Percentiles rank a stretch among this genome's conserved stretches.
Conservation (phyloP, 2,329 filamentous ascomycete genomes). For the Camptophora hylomeconis region DNA sequence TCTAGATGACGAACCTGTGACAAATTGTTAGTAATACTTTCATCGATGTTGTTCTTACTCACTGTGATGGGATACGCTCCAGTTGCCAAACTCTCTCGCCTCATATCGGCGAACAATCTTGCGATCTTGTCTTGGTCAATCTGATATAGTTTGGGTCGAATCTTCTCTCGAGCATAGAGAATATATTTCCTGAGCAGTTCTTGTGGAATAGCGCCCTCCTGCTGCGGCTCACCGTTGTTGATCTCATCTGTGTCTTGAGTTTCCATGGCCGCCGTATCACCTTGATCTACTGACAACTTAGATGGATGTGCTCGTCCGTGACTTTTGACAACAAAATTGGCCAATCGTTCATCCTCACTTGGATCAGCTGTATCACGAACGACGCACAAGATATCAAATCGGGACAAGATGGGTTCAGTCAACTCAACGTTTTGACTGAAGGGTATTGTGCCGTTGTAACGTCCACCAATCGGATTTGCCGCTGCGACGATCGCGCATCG, state of each 20-base stretch:
- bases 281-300: constrained; percentile 36
- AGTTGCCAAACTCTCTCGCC: constrained; percentile 79
- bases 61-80: constrained; percentile 97
- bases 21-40: constrained; percentile 12
- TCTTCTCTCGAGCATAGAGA: constrained; percentile 80
- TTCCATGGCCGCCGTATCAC: constrained; percentile 49
- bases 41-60: constrained; percentile 28
- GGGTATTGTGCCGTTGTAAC: constrained; percentile 91
- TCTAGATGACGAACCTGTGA: constrained; percentile 84
- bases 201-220: constrained; percentile 68
- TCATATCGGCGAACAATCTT: constrained; percentile 89
- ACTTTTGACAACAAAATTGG: constrained; percentile 86
- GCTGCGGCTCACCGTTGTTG: constrained; percentile 34
- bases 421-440: constrained; percentile 95
- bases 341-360: constrained; percentile 78
- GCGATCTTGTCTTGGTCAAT: constrained; percentile 97
- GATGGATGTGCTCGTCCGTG: constrained; percentile 79
- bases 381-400: constrained; percentile 95
- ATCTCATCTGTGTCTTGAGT: constrained; percentile 33
- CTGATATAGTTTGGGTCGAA: constrained; percentile 83
- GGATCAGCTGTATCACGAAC: constrained; percentile 93
- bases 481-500: constrained; percentile 93
- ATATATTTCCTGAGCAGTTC: constrained; percentile 93
- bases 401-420: constrained; percentile 91
- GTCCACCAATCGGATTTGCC: constrained; percentile 88